Percentiles rank a stretch among this genome's conserved stretches.
These are phyloP conservation scores for Inga laurina DNA, from an alignment of 306 rosid genomes.

Conservation along the genomic window DNA sequence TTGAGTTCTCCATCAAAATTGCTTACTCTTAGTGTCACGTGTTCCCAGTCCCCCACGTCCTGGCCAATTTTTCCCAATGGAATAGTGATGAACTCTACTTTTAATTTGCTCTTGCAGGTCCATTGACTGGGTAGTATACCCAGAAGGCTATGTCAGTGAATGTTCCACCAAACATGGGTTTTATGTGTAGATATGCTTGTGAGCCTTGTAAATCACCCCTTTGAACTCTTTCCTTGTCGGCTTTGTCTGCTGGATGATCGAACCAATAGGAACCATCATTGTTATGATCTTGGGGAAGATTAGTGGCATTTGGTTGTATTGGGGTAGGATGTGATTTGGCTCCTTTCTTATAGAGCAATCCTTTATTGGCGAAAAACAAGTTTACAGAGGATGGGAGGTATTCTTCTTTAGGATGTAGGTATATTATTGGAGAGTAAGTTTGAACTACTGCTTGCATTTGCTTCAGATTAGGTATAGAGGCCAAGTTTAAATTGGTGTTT, in stretches of 20 bases:
- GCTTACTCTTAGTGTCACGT: background rate
- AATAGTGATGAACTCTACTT: conserved; percentile 40
- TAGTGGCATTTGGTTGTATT: conserved; percentile 44
- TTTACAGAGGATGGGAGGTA: conserved; percentile 53
- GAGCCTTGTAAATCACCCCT: conserved; percentile 45
- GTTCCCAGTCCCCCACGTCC: background rate
- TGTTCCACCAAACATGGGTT: conserved; percentile 61
- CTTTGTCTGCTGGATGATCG: conserved; percentile 45
- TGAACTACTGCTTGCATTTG: conserved; percentile 41
- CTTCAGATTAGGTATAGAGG: conserved; percentile 44
- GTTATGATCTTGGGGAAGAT: conserved; percentile 54
- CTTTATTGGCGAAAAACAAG: conserved; percentile 56
- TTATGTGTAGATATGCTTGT: conserved; percentile 46
- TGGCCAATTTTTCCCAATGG: conserved; percentile 48
- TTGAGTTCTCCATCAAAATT: conserved; percentile 37
- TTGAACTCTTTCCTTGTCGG: conserved; percentile 42
- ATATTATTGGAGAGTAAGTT: conserved; percentile 51
- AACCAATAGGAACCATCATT: conserved; percentile 59
- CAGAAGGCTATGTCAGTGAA: conserved; percentile 54
- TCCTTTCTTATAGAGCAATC: conserved; percentile 40
- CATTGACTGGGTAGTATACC: conserved; percentile 65
- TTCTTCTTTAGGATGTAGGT: conserved; percentile 52
- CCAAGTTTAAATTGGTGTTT: conserved; percentile 28
- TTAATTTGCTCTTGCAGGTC: conserved; percentile 49
- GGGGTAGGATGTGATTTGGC: conserved; percentile 38